A percentile compares a stretch with the other conserved stretches of the same genome.
phyloP scores from a whole-genome alignment of 176 grass and related monocot genomes.

The Metroxylon sagu region DNA sequence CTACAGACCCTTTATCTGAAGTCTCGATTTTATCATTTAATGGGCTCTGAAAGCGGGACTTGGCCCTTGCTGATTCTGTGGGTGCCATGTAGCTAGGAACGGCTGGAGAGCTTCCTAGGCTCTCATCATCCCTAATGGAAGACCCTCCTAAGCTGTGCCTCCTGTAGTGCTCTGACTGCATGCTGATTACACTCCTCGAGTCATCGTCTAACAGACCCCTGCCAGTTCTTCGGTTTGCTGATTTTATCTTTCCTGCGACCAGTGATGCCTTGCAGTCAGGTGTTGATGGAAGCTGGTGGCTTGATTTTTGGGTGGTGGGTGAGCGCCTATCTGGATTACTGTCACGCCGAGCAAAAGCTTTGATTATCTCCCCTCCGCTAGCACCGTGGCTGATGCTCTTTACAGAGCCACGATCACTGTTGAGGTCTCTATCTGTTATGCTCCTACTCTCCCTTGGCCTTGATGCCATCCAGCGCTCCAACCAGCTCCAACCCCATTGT shows the following conservation, averaged over 20 bases:
- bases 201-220: conserved; percentile 45
- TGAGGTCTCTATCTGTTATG: conserved; percentile 52
- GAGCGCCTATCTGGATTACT: conserved; percentile 46
- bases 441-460: conserved; percentile 61
- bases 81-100: conserved; percentile 85
- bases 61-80: conserved; percentile 76
- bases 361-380: conserved; percentile 82
- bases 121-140: conserved; percentile 53
- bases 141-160: conserved; percentile 70
- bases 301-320: conserved; percentile 37
- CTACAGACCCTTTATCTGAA: conserved; percentile 35
- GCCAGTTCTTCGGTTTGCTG: conserved; percentile 45
- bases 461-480: conserved; percentile 97
- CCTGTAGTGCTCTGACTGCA: conserved; percentile 62
- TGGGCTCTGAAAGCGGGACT: conserved; percentile 52
- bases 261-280: conserved; percentile 40
- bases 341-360: conserved; percentile 67
- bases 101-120: conserved; percentile 49
- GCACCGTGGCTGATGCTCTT: conserved; percentile 43
- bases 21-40: conserved; percentile 35
- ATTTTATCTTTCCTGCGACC: conserved; percentile 42
- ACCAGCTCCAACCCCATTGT: conserved; percentile 99
- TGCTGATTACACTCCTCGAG: conserved; percentile 41
- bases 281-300: conserved; percentile 41
- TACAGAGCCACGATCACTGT: conserved; percentile 32